Conservation (phyloP, 352 stramenopile species). For the Phytophthora brassicae region DNA sequence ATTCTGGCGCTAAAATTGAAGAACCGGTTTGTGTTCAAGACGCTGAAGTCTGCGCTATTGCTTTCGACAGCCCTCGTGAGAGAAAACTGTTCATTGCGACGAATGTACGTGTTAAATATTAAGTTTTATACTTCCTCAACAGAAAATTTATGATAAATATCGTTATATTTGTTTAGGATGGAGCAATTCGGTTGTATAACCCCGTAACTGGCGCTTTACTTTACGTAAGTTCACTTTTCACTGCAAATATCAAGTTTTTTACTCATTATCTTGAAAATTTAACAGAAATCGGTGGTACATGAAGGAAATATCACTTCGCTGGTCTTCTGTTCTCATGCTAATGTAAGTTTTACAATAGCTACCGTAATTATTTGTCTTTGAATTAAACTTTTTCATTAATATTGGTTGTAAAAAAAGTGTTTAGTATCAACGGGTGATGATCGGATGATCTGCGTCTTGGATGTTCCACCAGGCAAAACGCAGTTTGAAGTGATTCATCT, state of each 20-base stretch:
- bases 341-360: constrained; percentile 31
- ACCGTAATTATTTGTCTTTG: too few relatives aligned
- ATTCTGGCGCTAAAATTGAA: constrained; percentile 60
- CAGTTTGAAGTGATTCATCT: constrained; percentile 62
- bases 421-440: constrained; percentile 66
- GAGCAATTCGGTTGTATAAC: constrained; percentile 67
- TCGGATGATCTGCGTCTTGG: constrained; percentile 54
- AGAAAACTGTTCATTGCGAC: constrained; percentile 73
- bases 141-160: not conserved
- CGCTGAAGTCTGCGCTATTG: constrained; percentile 58
- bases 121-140: not conserved
- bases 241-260: not conserved
- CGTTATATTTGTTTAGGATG: constrained; percentile 40
- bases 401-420: too few relatives aligned
- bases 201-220: constrained; percentile 58
- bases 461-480: constrained; percentile 44
- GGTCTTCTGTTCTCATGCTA: constrained; percentile 56
- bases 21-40: constrained; percentile 49
- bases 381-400: too few relatives aligned
- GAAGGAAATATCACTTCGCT: constrained; percentile 58
- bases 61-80: constrained; percentile 60
- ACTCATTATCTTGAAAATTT: not conserved
- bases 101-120: constrained; percentile 41
- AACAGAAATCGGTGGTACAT: constrained; percentile 53
- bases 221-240: constrained; percentile 25